Percentiles rank a stretch among this genome's conserved stretches.
Conservation (phyloP, 495 filamentous ascomycete species). For the Penicillium cataractarum region DNA sequence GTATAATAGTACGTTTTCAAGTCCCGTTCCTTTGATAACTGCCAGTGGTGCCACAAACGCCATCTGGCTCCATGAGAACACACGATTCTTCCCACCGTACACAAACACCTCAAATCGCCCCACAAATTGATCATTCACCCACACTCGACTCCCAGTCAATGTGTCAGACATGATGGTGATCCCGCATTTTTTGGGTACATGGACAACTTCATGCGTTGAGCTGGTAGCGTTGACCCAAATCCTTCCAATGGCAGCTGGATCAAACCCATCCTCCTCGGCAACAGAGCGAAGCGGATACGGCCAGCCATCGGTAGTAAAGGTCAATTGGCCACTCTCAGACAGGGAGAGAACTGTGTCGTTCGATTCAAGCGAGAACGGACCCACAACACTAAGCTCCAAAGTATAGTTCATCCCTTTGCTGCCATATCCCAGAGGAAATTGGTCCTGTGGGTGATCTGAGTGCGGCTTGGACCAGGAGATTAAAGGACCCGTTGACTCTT, state of each 20-base stretch:
- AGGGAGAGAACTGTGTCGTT: slow-evolving; percentile 40
- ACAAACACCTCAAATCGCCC: slow-evolving; percentile 60
- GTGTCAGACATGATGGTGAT: slow-evolving; percentile 44
- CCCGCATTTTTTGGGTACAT: slow-evolving; percentile 13
- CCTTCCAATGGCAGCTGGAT: slow-evolving; percentile 27
- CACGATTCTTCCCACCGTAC: slow-evolving; percentile 53
- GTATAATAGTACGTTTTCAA: slow-evolving; percentile 15
- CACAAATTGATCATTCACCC: slow-evolving; percentile 45
- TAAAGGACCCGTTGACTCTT: background rate
- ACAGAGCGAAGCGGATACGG: slow-evolving; percentile 54
- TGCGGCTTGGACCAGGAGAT: slow-evolving; percentile 16
- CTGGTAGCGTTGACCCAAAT: slow-evolving; percentile 39
- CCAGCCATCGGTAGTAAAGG: slow-evolving; percentile 52
- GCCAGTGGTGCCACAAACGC: slow-evolving; percentile 58
- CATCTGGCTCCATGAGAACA: slow-evolving; percentile 61
- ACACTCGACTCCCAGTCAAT: slow-evolving; percentile 49
- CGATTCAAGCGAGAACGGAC: slow-evolving; percentile 47
- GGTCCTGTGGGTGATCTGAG: background rate
- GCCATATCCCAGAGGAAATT: slow-evolving; percentile 34
- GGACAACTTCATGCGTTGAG: slow-evolving; percentile 34
- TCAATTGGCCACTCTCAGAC: slow-evolving; percentile 32
- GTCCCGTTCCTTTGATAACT: slow-evolving; percentile 26
- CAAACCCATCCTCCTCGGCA: slow-evolving; percentile 31
- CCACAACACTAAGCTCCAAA: slow-evolving; percentile 37
- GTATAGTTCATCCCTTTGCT: slow-evolving; percentile 61